Conservation (phyloP, 495 filamentous ascomycete species). For the Lepraria neglecta region DNA sequence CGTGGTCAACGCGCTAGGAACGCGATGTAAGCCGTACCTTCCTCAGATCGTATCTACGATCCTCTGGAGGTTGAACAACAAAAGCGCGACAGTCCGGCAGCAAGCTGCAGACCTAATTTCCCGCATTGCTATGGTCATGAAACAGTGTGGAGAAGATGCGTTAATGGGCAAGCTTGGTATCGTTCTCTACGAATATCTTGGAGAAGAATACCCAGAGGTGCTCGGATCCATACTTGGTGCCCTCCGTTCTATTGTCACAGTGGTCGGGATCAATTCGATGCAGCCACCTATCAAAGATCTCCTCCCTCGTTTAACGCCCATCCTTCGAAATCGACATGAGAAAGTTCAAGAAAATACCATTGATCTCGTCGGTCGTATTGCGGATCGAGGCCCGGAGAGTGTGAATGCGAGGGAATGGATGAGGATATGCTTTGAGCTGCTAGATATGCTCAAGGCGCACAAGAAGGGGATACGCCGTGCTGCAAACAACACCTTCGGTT, state of each 20-base stretch:
- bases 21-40: constrained; percentile 90
- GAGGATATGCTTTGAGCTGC: constrained; percentile 97
- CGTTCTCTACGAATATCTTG: constrained; percentile 97
- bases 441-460: constrained; percentile 99
- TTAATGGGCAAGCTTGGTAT: constrained; percentile 93
- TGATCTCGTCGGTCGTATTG: constrained; percentile 95
- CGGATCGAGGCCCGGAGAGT: constrained; percentile 89
- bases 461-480: constrained; percentile 98
- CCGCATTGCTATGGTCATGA: constrained; percentile 96
- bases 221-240: constrained; percentile 95
- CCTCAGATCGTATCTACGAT: constrained; percentile 95
- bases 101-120: constrained; percentile 96
- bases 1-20: constrained; percentile 90
- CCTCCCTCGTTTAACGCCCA: constrained; percentile 89
- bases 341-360: constrained; percentile 99
- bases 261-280: constrained; percentile 98
- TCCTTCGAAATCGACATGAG: constrained; percentile 96
- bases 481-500: constrained; percentile 99
- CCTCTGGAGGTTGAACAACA: constrained; percentile 97
- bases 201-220: constrained; percentile 98
- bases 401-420: constrained; percentile 99
- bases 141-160: constrained; percentile 92
- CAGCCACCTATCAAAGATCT: constrained; percentile 97
- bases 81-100: constrained; percentile 89
- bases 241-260: constrained; percentile 91